Evolutionary conservation across 352 stramenopile species (phyloP).

Genomic region (Phytopythium montanum): DNA sequence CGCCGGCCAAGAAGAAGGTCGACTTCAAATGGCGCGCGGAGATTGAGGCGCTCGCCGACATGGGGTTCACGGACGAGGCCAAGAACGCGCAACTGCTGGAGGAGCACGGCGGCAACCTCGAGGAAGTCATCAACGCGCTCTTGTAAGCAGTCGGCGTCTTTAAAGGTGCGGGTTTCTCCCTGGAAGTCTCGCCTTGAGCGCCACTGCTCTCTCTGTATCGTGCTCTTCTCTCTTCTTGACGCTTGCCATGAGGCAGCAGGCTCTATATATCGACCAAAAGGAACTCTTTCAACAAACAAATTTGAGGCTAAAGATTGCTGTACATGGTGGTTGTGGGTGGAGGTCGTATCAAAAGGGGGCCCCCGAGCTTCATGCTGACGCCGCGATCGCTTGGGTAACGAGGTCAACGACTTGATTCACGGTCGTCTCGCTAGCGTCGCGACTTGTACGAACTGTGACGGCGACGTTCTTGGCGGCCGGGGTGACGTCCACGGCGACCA

Average conservation of each 20-base stretch:
- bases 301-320: background rate
- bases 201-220: background rate
- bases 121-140: slow-evolving; percentile 57
- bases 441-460: slow-evolving; percentile 45
- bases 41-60: slow-evolving; percentile 49
- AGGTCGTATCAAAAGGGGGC: slow-evolving; percentile 7
- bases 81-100: slow-evolving; percentile 55
- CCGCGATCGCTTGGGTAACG: slow-evolving; percentile 14
- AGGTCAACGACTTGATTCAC: slow-evolving; percentile 44
- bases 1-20: slow-evolving; percentile 21
- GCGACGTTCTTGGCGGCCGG: slow-evolving; percentile 27
- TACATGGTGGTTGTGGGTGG: background rate
- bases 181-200: background rate
- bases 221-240: background rate
- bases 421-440: slow-evolving; percentile 36
- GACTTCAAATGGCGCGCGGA: slow-evolving; percentile 44
- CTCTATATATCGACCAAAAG: slow-evolving; percentile 3
- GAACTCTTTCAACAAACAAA: too few relatives aligned
- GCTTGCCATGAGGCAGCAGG: background rate
- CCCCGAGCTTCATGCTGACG: background rate
- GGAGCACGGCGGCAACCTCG: slow-evolving; percentile 58
- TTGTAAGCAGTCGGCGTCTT: slow-evolving; percentile 11
- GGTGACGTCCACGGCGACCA: slow-evolving; percentile 47
- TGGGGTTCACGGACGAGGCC: slow-evolving; percentile 65
- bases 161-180: too few relatives aligned